Conservation (phyloP, 2,329 filamentous ascomycete genomes). For the Cladosporium sp. region DNA sequence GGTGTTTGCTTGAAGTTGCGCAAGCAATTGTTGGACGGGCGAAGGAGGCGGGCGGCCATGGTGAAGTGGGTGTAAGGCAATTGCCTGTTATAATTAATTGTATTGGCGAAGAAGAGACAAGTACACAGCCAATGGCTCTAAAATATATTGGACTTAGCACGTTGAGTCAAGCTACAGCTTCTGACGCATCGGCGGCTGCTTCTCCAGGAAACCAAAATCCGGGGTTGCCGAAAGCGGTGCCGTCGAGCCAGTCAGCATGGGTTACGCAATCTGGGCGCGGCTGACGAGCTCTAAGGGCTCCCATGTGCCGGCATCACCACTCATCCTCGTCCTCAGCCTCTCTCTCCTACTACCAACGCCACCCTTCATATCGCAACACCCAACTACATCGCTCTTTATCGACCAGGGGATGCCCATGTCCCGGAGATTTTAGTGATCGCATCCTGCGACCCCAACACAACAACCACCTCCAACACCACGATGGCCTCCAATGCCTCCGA, state of each 20-base stretch:
- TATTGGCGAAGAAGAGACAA: not conserved
- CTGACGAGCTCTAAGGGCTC: not conserved
- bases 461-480: not conserved
- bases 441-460: not conserved
- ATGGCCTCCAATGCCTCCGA: conserved; percentile 12
- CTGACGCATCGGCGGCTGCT: too few species aligned
- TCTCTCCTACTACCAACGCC: not conserved
- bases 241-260: not conserved
- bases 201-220: too few species aligned
- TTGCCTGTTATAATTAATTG: not conserved
- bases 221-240: not conserved
- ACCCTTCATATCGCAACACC: not conserved
- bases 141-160: not conserved
- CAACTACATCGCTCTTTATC: not conserved
- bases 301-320: not conserved
- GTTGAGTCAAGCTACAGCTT: not conserved
- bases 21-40: conserved; percentile 19
- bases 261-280: not conserved
- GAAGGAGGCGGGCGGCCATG: conserved; percentile 23
- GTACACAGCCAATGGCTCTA: not conserved
- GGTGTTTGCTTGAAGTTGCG: conserved; percentile 15
- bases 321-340: not conserved
- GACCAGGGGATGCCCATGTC: not conserved
- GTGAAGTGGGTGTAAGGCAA: not conserved
- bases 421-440: not conserved